phyloP scores from a whole-genome alignment of 1,139 yeast genomes.

The Pichia sp. region DNA sequence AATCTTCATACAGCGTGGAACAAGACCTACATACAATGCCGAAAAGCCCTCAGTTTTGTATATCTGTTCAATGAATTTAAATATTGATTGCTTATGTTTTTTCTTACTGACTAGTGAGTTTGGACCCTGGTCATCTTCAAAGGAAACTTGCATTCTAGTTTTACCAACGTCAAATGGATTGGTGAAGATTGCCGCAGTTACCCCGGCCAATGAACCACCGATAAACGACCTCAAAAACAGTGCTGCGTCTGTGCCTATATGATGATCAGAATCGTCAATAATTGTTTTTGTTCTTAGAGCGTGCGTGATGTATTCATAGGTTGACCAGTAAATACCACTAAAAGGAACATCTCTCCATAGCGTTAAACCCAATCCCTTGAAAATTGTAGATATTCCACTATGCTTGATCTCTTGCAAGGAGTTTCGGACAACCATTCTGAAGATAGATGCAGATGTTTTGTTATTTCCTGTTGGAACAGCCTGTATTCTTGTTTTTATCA shows the following conservation, averaged over 20 bases:
- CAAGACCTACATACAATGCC: slow-evolving; percentile 79
- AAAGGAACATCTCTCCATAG: slow-evolving; percentile 98
- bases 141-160: slow-evolving; percentile 78
- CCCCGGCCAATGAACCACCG: slow-evolving; percentile 82
- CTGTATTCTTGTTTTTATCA: slow-evolving; percentile 82
- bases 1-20: slow-evolving; percentile 82
- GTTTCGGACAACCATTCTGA: slow-evolving; percentile 52
- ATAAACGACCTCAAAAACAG: slow-evolving; percentile 71
- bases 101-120: slow-evolving; percentile 14
- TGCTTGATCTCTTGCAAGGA: slow-evolving; percentile 48
- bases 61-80: slow-evolving; percentile 58
- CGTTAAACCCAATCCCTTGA: slow-evolving; percentile 82
- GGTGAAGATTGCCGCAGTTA: slow-evolving; percentile 79
- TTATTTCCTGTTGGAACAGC: slow-evolving; percentile 55
- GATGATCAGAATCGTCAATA: slow-evolving; percentile 13
- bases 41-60: slow-evolving; percentile 65
- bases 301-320: slow-evolving; percentile 51
- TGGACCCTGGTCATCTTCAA: slow-evolving; percentile 23
- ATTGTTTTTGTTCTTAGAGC: slow-evolving; percentile 17
- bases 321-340: slow-evolving; percentile 91
- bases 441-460: slow-evolving; percentile 35
- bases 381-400: slow-evolving; percentile 63
- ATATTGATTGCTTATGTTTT: slow-evolving; percentile 45
- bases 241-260: slow-evolving; percentile 28
- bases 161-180: slow-evolving; percentile 98